A percentile compares a stretch with the other conserved stretches of the same genome.
These are phyloP conservation scores for Voacanga thouarsii DNA, from an alignment of 257 asterid genomes.

Conservation along the genomic window DNA sequence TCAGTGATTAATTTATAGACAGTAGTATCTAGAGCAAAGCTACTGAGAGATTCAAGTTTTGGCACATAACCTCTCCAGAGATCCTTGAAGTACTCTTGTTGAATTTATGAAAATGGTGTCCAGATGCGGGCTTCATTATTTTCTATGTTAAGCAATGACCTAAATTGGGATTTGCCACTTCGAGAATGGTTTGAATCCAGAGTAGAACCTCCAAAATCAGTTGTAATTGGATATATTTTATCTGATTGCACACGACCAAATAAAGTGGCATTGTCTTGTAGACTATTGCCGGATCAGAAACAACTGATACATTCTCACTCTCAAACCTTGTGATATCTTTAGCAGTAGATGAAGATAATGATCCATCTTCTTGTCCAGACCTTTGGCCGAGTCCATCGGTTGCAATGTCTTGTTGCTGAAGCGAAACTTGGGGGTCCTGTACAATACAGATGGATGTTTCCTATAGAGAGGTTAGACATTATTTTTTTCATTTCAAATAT, in stretches of 20 bases:
- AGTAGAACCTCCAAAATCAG: slow-evolving; percentile 28
- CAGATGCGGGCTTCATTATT: slow-evolving; percentile 62
- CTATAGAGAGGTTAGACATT: too few relatives aligned
- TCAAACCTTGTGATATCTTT: slow-evolving; percentile 20
- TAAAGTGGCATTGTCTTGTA: slow-evolving; percentile 28
- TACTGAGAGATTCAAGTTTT: slow-evolving; percentile 49
- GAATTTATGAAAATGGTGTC: slow-evolving; percentile 68
- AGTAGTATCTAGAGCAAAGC: slow-evolving; percentile 41
- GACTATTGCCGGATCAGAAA: slow-evolving; percentile 21
- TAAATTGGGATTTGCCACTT: slow-evolving; percentile 28
- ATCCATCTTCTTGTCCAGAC: slow-evolving; percentile 23
- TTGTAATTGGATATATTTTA: slow-evolving; percentile 33
- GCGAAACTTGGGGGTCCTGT: too few relatives aligned
- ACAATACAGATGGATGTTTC: too few relatives aligned
- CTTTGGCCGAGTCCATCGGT: slow-evolving; percentile 41
- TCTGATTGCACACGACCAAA: slow-evolving; percentile 31
- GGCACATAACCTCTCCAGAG: slow-evolving; percentile 60
- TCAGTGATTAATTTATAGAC: slow-evolving; percentile 52
- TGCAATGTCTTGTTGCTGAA: slow-evolving; percentile 49
- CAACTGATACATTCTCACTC: slow-evolving; percentile 33
- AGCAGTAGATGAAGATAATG: slow-evolving; percentile 18
- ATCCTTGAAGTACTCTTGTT: slow-evolving; percentile 53
- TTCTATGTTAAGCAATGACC: slow-evolving; percentile 33
- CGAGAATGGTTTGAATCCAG: slow-evolving; percentile 31
- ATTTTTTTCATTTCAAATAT: too few relatives aligned